Base-by-base conservation (phyloP, 768 basidiomycete genomes). In the Lactarius quietus region DNA sequence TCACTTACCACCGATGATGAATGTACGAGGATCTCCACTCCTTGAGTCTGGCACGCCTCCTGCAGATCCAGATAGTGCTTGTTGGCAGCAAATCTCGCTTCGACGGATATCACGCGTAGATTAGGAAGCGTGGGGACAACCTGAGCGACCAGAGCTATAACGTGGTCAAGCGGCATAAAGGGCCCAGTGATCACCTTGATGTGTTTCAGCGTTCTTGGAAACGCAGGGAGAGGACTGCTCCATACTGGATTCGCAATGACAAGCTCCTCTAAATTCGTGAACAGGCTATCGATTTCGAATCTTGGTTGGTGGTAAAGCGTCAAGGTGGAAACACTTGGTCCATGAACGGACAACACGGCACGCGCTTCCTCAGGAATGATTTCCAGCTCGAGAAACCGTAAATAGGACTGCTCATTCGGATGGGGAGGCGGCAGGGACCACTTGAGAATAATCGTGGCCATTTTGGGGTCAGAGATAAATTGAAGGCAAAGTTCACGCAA, bases 361-460 rank as follows among this genome's bases (percentile, higher is more conserved):
- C 17, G 29, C 12, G 35, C 55, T 5, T 48, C 48, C 8, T 43
- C 60, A 1, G 48, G 31, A 9, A 66, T 57, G 20, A 57, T 23
- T 14, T 66, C 61, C 20, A 66, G 20, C 31, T 66, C 60, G 12
- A 66, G 65, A 52, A 66, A 18, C 12, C 18, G 59, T 29, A 66
- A 26, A 3, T 31, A 26, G 17, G 60, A 53, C 14, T 5, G 38
- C 17, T 45, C 38, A 15, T 36, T 6, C 7, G 20, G 51, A 31
- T 31, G 33, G 17, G 56, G 51, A 51, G 61, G 56, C 6, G 65
- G 65, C 20, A 66, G 65, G 8, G 62, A 62, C 65, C 65, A 62
- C 18, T 41, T 48, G n/a, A 62, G 45, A 12, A 54, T 51, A 1
- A 38, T n/a, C n/a, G n/a, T n/a, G n/a, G n/a, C n/a, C n/a, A n/a